Base-by-base conservation (phyloP, 2,329 filamentous ascomycete species). In the Orbilia blumenaviensis region DNA sequence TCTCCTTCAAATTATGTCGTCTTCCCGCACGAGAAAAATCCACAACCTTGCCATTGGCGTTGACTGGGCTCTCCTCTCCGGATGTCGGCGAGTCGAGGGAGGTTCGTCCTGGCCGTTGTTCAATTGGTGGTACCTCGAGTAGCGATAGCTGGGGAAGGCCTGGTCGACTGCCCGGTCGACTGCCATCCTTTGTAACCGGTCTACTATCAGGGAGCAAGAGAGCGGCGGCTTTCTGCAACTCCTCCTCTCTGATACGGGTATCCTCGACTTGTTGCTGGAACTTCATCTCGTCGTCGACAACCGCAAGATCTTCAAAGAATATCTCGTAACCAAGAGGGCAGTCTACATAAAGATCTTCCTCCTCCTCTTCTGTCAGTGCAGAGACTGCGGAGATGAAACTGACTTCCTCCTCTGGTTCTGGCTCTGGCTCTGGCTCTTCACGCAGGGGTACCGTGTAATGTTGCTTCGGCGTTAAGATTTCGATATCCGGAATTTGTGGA, bases 1-100 rank as follows among this genome's bases (percentile, higher is more conserved):
- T 77, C n/a, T 72, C 73, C 18, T 77, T 77, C 41, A 77, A 36
- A 21, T 77, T 77, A 34, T 77, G 73, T 7, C 66, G 73, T 44
- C 66, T 71, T 60, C 72, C 72, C 1, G 42, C 60, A 9, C 58
- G 36, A 4, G 46, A 42, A 27, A 48, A 38, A 44, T 66, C 62
- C 21, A 34, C 54, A n/a, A 29, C 50, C 41, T 66, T 66, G 42
- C 66, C 66, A 34, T 77, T 71, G 32, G 25, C 34, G 21, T 72
- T 64, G 16, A 64, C 18, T 6, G 58, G 64, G 72, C 72, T 76
- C 38, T 76, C 72, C 50, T 76, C 72, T 9, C 72, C 64, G 18
- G 72, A 76, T 16, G 72, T 76, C 1, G 72, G 72, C 10, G 72
- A 76, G 18, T 76, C 72, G 12, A 69, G 64, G 42, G 38, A 29